Base-by-base conservation (phyloP, 1,139 yeast genomes). In the Arxiozyma telluris region DNA sequence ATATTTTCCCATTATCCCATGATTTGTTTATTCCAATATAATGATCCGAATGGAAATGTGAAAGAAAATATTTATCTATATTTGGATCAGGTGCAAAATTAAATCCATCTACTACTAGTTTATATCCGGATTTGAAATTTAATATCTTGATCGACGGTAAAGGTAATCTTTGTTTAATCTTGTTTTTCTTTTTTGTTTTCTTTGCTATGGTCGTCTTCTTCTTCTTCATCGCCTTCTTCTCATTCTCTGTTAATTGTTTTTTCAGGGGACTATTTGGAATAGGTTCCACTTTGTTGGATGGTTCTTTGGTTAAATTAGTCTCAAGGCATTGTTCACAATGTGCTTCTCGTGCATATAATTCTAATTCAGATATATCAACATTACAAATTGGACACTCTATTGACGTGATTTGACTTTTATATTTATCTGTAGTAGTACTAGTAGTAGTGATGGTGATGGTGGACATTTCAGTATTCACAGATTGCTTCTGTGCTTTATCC, bases 1-100 rank as follows among this genome's bases (percentile, higher is more conserved):
- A 87, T 1, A 91, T 81, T 11, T 74, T 73, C 0, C 85, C 83
- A 44, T 80, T 77, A 50, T 78, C 71, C 98, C 98, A 93, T 43
- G 78, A 76, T 62, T 86, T 86, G 3, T 83, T 73, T 22, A 93
- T 71, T 0, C 98, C 98, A 3, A 89, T 90, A 65, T 93, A 93
- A 67, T 93, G 98, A 67, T 93, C 98, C 0, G 95, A 75, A 68
- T 93, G 98, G 70, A 87, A 91, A 71, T 93, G 98, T 0, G 91
- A 79, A 43, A 86, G 70, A 56, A 85, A 79, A 67, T 84, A 85
- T 50, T 76, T 74, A 12, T 67, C 59, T 11, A 84, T 78, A 4
- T 66, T 64, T 0, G 71, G 73, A 58, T 81, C 74, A 0, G 78
- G 74, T 5, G 76, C 74, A 64, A 71, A 84, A 58, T 78, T 77